Percentiles rank a stretch among this genome's conserved stretches.
phyloP scores from a whole-genome alignment of 2,329 filamentous ascomycete species.

The Xylariaceae sp. region DNA sequence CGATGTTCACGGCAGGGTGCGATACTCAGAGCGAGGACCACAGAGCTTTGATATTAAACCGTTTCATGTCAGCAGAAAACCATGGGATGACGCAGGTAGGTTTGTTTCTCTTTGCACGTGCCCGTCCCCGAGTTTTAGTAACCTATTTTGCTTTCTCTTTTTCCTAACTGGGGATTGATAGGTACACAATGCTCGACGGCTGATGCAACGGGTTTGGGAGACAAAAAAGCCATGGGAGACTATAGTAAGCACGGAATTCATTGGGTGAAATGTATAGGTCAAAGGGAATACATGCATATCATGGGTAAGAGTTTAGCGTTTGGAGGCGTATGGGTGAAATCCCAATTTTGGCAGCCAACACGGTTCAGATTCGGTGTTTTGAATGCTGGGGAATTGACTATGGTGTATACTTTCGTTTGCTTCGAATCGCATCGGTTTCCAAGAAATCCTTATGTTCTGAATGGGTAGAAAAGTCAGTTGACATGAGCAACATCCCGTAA shows the following conservation, averaged over 20 bases:
- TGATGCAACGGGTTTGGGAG: slow-evolving; percentile 75
- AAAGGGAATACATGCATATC: not conserved
- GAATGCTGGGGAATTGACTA: not conserved
- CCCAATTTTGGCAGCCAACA: not conserved
- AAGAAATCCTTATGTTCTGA: not conserved
- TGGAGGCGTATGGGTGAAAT: slow-evolving; percentile 9
- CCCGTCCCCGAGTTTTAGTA: not conserved
- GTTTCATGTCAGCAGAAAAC: slow-evolving; percentile 71
- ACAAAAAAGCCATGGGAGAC: slow-evolving; percentile 73
- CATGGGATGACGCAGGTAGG: slow-evolving; percentile 78
- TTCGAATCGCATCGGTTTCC: slow-evolving; percentile 4
- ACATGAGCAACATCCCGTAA: too few relatives aligned
- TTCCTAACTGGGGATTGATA: slow-evolving; percentile 37
- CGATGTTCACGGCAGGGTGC: slow-evolving; percentile 83
- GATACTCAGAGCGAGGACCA: slow-evolving; percentile 66
- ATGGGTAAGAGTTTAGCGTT: slow-evolving; percentile 17
- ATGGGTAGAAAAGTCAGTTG: not conserved
- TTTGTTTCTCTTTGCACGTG: slow-evolving; percentile 1
- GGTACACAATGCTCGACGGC: slow-evolving; percentile 63
- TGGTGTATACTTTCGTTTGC: not conserved
- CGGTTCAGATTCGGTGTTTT: not conserved
- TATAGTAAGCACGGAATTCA: slow-evolving; percentile 70
- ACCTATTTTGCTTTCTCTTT: not conserved
- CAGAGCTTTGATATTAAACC: slow-evolving; percentile 65
- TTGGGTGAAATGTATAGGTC: slow-evolving; percentile 56